A percentile compares a stretch with the other conserved stretches of the same genome.
Evolutionary conservation across 1,284 basidiomycete genomes (phyloP).

Genomic region (Lentinula novae-zelandiae): DNA sequence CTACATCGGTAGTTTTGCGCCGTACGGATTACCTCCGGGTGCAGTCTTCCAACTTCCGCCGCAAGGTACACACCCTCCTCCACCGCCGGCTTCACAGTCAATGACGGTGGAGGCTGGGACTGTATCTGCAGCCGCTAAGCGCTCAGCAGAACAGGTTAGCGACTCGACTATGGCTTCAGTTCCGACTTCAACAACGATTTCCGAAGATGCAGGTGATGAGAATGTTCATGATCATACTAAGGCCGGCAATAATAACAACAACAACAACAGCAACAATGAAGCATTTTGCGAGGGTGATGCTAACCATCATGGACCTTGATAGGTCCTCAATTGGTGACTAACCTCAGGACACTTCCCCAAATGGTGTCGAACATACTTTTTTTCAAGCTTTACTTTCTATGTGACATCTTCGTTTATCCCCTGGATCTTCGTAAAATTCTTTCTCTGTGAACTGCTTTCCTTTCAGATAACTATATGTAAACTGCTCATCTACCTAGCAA

Average conservation of each 20-base stretch:
- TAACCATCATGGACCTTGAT: not conserved
- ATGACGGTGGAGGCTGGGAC: constrained; percentile 14
- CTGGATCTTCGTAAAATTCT: not conserved
- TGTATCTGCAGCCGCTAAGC: constrained; percentile 10
- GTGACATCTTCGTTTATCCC: not conserved
- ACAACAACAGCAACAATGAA: no score
- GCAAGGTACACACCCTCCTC: constrained; percentile 21
- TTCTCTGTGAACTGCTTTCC: not conserved
- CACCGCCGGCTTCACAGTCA: constrained; percentile 13
- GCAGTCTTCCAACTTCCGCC: constrained; percentile 25
- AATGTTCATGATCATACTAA: not conserved
- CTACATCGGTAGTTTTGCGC: constrained; percentile 35
- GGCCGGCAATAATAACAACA: no score
- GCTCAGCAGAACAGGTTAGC: not conserved
- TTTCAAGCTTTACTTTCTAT: not conserved
- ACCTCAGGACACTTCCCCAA: not conserved
- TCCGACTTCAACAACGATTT: not conserved
- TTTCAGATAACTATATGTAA: not conserved
- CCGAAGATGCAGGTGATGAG: not conserved
- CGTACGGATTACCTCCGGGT: constrained; percentile 19
- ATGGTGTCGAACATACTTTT: not conserved
- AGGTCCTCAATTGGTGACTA: not conserved
- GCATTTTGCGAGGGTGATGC: no score
- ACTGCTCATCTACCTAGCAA: not conserved
- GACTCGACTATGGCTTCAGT: not conserved